Evolutionary conservation across 139 green algal species (phyloP).

Genomic region (Dunaliella sp.): DNA sequence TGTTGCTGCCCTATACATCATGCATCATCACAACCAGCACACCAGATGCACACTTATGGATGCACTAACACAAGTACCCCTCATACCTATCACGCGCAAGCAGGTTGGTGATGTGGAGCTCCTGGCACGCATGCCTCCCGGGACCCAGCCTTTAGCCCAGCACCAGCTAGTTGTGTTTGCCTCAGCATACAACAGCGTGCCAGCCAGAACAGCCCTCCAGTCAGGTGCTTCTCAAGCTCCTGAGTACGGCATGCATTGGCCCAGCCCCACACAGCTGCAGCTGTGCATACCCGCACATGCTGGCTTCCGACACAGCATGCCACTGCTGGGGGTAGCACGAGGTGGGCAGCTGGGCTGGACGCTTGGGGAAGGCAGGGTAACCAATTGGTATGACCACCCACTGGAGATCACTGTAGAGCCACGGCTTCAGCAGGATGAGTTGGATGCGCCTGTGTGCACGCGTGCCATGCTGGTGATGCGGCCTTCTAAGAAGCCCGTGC

Average conservation of each 20-base stretch:
- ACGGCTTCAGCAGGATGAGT: not conserved
- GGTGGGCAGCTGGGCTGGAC: not conserved
- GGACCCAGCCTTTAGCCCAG: not conserved
- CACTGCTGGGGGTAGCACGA: not conserved
- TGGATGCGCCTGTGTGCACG: not conserved
- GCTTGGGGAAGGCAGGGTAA: not conserved
- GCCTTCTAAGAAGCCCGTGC: not conserved
- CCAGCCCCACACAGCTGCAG: slow-evolving; percentile 1
- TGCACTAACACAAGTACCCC: too few species aligned
- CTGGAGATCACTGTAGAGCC: slow-evolving; percentile 1
- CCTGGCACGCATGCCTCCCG: not conserved
- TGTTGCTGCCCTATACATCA: too few species aligned
- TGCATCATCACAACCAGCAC: too few species aligned
- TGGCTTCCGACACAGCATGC: not conserved
- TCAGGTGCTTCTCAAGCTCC: not conserved
- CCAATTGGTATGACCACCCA: slow-evolving; percentile 16
- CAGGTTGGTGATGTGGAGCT: slow-evolving; percentile 12
- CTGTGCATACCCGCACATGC: not conserved
- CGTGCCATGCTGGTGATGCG: slow-evolving; percentile 6
- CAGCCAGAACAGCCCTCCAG: not conserved
- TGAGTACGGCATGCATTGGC: not conserved
- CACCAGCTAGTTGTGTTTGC: not conserved
- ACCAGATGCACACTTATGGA: too few species aligned
- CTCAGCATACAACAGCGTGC: not conserved
- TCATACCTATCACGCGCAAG: too few species aligned